phyloP scores from a whole-genome alignment of 495 filamentous ascomycete species.

The Xylaria venustula region DNA sequence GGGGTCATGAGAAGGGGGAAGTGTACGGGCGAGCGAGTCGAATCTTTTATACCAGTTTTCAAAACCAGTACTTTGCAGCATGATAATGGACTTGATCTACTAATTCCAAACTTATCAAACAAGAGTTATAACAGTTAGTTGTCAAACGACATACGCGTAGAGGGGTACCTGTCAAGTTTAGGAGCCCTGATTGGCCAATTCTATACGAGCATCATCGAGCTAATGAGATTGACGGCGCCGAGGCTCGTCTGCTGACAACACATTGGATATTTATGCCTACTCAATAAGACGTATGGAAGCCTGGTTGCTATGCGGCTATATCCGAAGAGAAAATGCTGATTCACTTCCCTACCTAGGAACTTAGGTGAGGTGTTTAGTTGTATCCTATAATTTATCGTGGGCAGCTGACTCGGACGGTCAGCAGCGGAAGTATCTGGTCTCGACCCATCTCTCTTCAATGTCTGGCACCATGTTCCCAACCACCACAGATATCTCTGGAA shows the following conservation, averaged over 20 bases:
- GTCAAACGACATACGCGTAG: not conserved
- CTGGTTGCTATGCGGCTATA: constrained; percentile 4
- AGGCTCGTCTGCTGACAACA: not conserved
- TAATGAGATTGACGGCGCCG: not conserved
- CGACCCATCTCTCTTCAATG: constrained; percentile 77
- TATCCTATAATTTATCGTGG: not conserved
- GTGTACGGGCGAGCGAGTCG: not conserved
- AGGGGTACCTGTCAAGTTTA: not conserved
- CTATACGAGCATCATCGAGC: constrained; percentile 3
- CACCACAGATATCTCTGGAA: constrained; percentile 79
- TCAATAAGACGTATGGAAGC: not conserved
- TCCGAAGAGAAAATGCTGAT: not conserved
- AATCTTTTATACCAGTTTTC: not conserved
- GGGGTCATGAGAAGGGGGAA: not conserved
- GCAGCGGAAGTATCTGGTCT: constrained; percentile 77
- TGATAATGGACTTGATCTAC: not conserved
- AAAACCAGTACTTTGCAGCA: not conserved
- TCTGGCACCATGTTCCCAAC: constrained; percentile 76
- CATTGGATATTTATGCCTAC: not conserved
- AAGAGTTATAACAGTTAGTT: too few relatives aligned
- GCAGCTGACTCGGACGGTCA: constrained; percentile 32
- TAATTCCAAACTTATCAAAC: not conserved
- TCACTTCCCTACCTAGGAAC: not conserved
- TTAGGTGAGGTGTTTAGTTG: not conserved
- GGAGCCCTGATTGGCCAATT: constrained; percentile 1